These are phyloP conservation scores for Wickerhamiella allomyrinae DNA, from an alignment of 805 yeast genomes.

Conservation along the genomic window DNA sequence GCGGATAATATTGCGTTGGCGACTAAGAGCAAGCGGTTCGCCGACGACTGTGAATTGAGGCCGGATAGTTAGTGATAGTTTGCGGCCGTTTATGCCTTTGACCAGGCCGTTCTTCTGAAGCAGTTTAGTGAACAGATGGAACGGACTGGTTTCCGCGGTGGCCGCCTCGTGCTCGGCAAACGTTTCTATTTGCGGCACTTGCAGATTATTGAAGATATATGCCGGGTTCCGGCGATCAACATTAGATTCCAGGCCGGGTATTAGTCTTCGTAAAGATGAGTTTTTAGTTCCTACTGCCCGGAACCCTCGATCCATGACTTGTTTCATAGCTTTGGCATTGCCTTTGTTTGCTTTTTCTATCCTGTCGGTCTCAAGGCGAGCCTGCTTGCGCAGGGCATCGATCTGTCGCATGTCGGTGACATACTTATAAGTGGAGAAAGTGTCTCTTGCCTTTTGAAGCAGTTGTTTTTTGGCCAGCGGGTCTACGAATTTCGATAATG, in stretches of 20 bases:
- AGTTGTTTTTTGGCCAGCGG: conserved; percentile 1
- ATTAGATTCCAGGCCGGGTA: background rate
- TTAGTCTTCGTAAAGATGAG: conserved; percentile 10
- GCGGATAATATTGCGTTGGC: conserved; percentile 6
- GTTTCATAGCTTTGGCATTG: conserved; percentile 6
- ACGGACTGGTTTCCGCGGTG: conserved; percentile 1
- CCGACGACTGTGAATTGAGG: conserved; percentile 5
- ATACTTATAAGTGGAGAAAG: conserved; percentile 14
- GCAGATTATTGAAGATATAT: conserved; percentile 13
- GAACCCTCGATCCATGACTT: conserved; percentile 12
- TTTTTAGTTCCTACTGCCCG: conserved; percentile 7
- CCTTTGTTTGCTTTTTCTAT: conserved; percentile 8
- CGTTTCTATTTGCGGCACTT: conserved; percentile 9
- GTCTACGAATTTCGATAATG: background rate
- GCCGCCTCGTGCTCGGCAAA: conserved; percentile 9
- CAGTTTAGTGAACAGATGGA: conserved; percentile 9
- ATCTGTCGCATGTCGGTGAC: conserved; percentile 10
- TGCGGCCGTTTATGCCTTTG: conserved; percentile 14
- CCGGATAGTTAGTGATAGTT: conserved; percentile 9
- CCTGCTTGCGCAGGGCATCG: conserved; percentile 9
- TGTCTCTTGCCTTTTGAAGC: background rate
- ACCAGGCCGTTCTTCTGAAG: conserved; percentile 6
- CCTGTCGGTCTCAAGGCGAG: conserved; percentile 6
- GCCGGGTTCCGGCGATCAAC: conserved; percentile 3
- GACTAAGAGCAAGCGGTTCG: conserved; percentile 1